Evolutionary conservation across 106 monocot genomes (phyloP).

Genomic region (Phalaenopsis equestris): DNA sequence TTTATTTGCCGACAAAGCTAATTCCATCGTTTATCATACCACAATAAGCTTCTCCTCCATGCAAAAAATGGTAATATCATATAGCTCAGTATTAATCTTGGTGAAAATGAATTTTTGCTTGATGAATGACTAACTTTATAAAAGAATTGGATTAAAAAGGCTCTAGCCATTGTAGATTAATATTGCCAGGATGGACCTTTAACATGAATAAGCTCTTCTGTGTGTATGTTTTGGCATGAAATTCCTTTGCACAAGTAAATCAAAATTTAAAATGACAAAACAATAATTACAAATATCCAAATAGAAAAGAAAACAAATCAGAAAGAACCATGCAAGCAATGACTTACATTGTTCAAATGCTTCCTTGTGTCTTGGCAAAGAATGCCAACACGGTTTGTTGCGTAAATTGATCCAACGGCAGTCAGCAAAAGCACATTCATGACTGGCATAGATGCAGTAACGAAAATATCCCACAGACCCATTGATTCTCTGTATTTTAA

Average conservation of each 20-base stretch:
- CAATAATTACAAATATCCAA: neutral
- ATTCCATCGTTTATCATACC: no score
- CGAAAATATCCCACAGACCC: slow-evolving; percentile 50
- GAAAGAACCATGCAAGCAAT: neutral
- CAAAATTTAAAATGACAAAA: neutral
- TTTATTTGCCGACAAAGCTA: no score
- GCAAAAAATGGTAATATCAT: no score
- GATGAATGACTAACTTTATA: no score
- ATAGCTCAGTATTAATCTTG: no score
- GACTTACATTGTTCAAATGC: slow-evolving; percentile 63
- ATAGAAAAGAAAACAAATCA: neutral
- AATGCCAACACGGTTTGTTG: slow-evolving; percentile 30
- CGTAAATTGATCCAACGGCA: slow-evolving; percentile 51
- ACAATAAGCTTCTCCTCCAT: no score
- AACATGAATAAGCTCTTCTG: neutral
- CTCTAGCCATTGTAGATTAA: no score
- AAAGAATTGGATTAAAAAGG: no score
- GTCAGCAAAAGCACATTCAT: slow-evolving; percentile 65
- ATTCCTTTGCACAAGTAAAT: neutral
- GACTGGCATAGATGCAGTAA: slow-evolving; percentile 59
- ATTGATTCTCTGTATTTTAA: slow-evolving; percentile 10
- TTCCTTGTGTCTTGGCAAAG: slow-evolving; percentile 43
- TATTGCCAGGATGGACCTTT: no score
- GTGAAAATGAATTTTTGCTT: no score
- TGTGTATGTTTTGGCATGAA: neutral